These are phyloP conservation scores for Omphalotus guepiniiformis DNA, from an alignment of 768 basidiomycete species.

Conservation along the genomic window DNA sequence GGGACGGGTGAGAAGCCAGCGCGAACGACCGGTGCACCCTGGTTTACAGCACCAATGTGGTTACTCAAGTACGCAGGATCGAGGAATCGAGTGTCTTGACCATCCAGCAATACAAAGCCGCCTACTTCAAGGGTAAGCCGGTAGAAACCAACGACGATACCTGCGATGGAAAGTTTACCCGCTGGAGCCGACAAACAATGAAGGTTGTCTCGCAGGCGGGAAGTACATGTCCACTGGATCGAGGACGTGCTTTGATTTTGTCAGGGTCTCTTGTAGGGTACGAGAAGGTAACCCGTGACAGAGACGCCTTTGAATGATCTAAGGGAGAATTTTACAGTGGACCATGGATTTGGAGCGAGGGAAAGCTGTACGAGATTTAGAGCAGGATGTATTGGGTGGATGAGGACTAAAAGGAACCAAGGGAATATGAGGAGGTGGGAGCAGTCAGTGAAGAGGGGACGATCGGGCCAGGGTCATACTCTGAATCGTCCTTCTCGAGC, in stretches of 20 bases:
- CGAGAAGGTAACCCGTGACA: constrained; percentile 59
- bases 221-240: constrained; percentile 59
- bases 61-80: constrained; percentile 64
- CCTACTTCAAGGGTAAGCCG: constrained; percentile 28
- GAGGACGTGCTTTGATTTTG: constrained; percentile 61
- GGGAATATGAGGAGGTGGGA: constrained; percentile 46
- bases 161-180: constrained; percentile 73
- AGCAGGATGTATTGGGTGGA: constrained; percentile 11
- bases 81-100: constrained; percentile 72
- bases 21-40: constrained; percentile 62
- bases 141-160: constrained; percentile 72
- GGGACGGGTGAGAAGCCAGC: constrained; percentile 31
- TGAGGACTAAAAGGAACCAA: neutral
- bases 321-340: constrained; percentile 65
- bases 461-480: constrained; percentile 12
- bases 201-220: constrained; percentile 73
- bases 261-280: constrained; percentile 78
- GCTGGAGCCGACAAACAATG: constrained; percentile 77
- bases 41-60: constrained; percentile 74
- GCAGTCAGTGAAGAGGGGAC: constrained; percentile 37
- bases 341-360: constrained; percentile 1
- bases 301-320: constrained; percentile 62
- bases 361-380: constrained; percentile 12
- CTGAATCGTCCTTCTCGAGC: constrained; percentile 42
- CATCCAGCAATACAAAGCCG: constrained; percentile 75